A percentile compares a stretch with the other conserved stretches of the same genome.
Evolutionary conservation across 495 filamentous ascomycete genomes (phyloP).

Genomic region (Penicillium flavigenum): DNA sequence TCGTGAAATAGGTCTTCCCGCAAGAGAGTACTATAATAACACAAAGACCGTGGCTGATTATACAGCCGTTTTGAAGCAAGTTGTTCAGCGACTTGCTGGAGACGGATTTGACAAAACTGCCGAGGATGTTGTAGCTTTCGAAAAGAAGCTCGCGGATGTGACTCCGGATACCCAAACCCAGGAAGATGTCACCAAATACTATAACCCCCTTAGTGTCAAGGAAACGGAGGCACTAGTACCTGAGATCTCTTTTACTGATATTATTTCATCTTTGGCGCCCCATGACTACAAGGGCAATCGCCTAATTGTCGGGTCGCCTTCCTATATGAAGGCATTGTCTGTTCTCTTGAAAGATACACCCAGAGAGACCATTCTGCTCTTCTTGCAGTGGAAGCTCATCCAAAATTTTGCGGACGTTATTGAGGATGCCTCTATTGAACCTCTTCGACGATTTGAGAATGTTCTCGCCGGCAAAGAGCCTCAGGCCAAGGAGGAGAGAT

Average conservation of each 20-base stretch:
- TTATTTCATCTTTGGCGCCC: slow-evolving; percentile 56
- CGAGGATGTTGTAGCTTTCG: slow-evolving; percentile 56
- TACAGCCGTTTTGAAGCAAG: slow-evolving; percentile 45
- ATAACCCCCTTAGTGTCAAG: slow-evolving; percentile 54
- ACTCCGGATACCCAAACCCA: slow-evolving; percentile 58
- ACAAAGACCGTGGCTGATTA: slow-evolving; percentile 54
- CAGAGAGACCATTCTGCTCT: slow-evolving; percentile 51
- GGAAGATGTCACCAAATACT: slow-evolving; percentile 60
- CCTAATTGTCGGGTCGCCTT: slow-evolving; percentile 58
- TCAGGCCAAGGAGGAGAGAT: slow-evolving; percentile 62
- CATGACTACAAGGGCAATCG: slow-evolving; percentile 48
- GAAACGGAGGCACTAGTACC: slow-evolving; percentile 55
- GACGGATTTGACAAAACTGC: slow-evolving; percentile 28
- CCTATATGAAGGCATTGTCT: slow-evolving; percentile 54
- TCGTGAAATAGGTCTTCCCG: slow-evolving; percentile 55
- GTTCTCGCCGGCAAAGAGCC: slow-evolving; percentile 59
- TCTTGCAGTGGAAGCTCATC: slow-evolving; percentile 62
- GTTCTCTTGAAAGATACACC: slow-evolving; percentile 46
- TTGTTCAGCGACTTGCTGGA: slow-evolving; percentile 37
- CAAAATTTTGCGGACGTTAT: slow-evolving; percentile 50
- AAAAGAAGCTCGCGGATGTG: slow-evolving; percentile 58
- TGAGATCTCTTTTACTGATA: slow-evolving; percentile 50
- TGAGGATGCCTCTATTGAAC: slow-evolving; percentile 57
- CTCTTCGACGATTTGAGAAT: slow-evolving; percentile 60
- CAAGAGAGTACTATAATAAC: slow-evolving; percentile 65